These are phyloP conservation scores for Nissolia schottii DNA, from an alignment of 306 rosid genomes.

Conservation along the genomic window DNA sequence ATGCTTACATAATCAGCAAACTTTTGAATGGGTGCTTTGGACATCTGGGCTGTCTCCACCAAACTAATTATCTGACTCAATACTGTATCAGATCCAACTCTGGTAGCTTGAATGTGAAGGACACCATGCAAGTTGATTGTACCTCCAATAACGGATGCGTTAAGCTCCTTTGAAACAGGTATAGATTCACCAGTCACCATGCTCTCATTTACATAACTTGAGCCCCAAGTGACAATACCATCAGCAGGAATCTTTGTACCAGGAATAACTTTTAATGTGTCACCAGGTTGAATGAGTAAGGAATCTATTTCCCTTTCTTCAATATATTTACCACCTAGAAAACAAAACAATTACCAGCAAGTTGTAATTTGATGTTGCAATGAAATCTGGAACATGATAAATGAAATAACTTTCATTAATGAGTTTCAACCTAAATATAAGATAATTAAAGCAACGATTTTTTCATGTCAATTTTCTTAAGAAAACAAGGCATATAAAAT, in stretches of 20 bases:
- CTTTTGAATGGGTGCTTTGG: constrained; percentile 94
- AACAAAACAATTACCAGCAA: background rate
- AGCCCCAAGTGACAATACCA: constrained; percentile 72
- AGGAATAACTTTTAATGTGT: constrained; percentile 74
- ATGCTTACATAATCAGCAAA: constrained; percentile 89
- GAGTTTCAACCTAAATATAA: background rate
- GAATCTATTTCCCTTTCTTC: constrained; percentile 86
- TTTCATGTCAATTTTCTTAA: background rate
- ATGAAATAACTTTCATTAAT: background rate
- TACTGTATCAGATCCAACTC: constrained; percentile 77
- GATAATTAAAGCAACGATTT: background rate
- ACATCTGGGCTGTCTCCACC: constrained; percentile 96
- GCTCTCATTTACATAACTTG: constrained; percentile 83
- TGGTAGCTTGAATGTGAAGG: constrained; percentile 67
- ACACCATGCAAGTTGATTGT: constrained; percentile 75
- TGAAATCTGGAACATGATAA: background rate
- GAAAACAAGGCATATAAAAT: constrained; percentile 2
- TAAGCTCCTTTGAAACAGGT: constrained; percentile 61
- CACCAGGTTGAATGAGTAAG: constrained; percentile 69
- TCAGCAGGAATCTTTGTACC: constrained; percentile 87
- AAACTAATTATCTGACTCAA: constrained; percentile 84
- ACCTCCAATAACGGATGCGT: constrained; percentile 72
- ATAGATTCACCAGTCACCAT: constrained; percentile 92
- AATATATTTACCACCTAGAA: constrained; percentile 51
- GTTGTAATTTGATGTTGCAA: background rate